Base-by-base conservation (phyloP, 768 basidiomycete genomes). In the Pholiota conissans region DNA sequence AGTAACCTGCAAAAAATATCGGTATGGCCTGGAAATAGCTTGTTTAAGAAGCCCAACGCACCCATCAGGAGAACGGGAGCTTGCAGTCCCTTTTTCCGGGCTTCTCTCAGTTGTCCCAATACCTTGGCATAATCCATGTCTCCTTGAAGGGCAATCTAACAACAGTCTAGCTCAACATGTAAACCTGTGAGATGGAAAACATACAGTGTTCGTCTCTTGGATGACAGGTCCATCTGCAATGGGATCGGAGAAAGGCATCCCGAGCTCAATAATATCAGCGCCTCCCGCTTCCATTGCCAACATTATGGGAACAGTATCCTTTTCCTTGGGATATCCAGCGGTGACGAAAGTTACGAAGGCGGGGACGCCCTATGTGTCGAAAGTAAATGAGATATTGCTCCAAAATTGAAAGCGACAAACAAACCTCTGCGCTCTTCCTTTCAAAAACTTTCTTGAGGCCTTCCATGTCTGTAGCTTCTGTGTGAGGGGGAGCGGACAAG, bases 181-280 rank as follows among this genome's bases (percentile, higher is more conserved):
- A 55, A 39, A 55, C 34, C 27, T 22, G 26, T 32, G 18, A n/a
- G 28, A 16, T 30, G 24, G 40, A 32, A 46, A n/a, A 77, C 86
- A 61, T 59, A 94, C 96, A n/a, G 90, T 91, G 71, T 98, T 98
- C 11, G 91, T 83, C 60, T 89, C 89, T 69, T 99, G 96, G 60
- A 99, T 97, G 3, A 85, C 87, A 24, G 91, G 92, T 0, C 96
- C 96, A 74, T 99, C 96, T 2, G 94, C 95, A 63, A 94, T 92
- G 18, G 95, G 96, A 75, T 98, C 96, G 53, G 92, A 95, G 77
- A 96, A 98, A 0, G 95, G 94, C 27, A 98, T 83, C 16, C 96
- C 96, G 16, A 99, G 82, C 71, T 99, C 96, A 59, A 98, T 95
- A 58, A 98, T 84, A 71, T 98, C 95, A 45, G 93, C 84, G 5